These are phyloP conservation scores for Penicillium alfredii DNA, from an alignment of 495 filamentous ascomycete species.

Conservation along the genomic window DNA sequence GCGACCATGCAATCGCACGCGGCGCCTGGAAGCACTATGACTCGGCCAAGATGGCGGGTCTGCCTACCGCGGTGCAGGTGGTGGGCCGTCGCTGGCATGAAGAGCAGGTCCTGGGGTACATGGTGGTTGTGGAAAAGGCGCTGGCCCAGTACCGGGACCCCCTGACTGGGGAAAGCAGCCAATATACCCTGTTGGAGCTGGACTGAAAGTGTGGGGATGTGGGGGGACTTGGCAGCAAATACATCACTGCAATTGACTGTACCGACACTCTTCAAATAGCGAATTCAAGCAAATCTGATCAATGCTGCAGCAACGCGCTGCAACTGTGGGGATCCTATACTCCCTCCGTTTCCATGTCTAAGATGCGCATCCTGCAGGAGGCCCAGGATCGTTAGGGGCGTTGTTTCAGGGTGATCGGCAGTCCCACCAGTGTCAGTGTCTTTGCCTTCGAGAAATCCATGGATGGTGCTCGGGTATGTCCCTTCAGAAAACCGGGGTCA, in stretches of 20 bases:
- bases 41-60: slow-evolving; percentile 71
- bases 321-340: too few relatives aligned
- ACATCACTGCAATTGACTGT: not conserved
- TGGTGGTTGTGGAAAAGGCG: slow-evolving; percentile 71
- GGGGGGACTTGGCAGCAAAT: not conserved
- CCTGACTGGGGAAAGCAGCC: slow-evolving; percentile 39
- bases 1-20: slow-evolving; percentile 68
- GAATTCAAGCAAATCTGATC: too few relatives aligned
- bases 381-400: too few relatives aligned
- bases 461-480: too few relatives aligned
- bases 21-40: slow-evolving; percentile 90
- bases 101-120: slow-evolving; percentile 83
- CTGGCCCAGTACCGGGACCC: slow-evolving; percentile 49
- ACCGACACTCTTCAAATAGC: too few relatives aligned
- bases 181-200: slow-evolving; percentile 61
- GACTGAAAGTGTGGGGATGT: slow-evolving; percentile 28
- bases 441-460: too few relatives aligned
- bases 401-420: too few relatives aligned
- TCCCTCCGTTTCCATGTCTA: too few relatives aligned
- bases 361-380: too few relatives aligned
- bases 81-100: slow-evolving; percentile 81
- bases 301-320: too few relatives aligned
- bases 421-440: too few relatives aligned
- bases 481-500: too few relatives aligned
- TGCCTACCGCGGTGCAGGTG: slow-evolving; percentile 83